phyloP scores from a whole-genome alignment of 768 basidiomycete genomes.

The Leccinum variicolor region DNA sequence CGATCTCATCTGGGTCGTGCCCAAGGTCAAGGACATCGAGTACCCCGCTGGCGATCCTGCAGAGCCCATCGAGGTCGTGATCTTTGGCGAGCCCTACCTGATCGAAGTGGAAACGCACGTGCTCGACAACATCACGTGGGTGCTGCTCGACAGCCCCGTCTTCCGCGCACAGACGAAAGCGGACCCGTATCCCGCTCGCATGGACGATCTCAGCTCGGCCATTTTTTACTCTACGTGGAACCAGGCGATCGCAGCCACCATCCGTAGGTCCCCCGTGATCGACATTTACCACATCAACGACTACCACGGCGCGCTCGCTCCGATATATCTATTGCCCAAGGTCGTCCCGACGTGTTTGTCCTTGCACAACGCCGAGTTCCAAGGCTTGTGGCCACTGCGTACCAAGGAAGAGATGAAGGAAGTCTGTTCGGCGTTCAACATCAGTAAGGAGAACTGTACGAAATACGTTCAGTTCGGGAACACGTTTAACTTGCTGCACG shows the following conservation, averaged over 20 bases:
- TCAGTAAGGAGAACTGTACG: conserved; percentile 92
- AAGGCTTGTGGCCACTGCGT: conserved; percentile 92
- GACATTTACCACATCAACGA: conserved; percentile 96
- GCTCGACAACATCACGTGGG: conserved; percentile 93
- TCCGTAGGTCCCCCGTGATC: conserved; percentile 80
- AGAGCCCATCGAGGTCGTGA: conserved; percentile 93
- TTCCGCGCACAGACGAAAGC: conserved; percentile 96
- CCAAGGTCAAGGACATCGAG: conserved; percentile 92
- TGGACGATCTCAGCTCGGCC: conserved; percentile 95
- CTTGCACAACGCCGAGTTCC: conserved; percentile 96
- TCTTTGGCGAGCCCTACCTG: conserved; percentile 93
- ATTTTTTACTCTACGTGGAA: conserved; percentile 99
- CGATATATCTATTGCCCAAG: conserved; percentile 89
- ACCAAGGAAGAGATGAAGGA: conserved; percentile 99
- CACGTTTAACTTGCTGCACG: conserved; percentile 94
- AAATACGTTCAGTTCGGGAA: conserved; percentile 99
- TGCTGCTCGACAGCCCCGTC: conserved; percentile 91
- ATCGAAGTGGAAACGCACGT: conserved; percentile 94
- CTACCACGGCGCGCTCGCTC: conserved; percentile 90
- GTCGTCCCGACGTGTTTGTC: conserved; percentile 88
- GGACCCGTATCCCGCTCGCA: conserved; percentile 93
- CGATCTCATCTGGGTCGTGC: conserved; percentile 89
- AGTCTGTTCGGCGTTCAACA: conserved; percentile 96
- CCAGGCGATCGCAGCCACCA: conserved; percentile 90
- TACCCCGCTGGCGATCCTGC: conserved; percentile 90